Evolutionary conservation across 1,139 yeast genomes (phyloP), one percentile per base, ranked within the genome.

Genomic region (Magnusiomyces magnusii): DNA sequence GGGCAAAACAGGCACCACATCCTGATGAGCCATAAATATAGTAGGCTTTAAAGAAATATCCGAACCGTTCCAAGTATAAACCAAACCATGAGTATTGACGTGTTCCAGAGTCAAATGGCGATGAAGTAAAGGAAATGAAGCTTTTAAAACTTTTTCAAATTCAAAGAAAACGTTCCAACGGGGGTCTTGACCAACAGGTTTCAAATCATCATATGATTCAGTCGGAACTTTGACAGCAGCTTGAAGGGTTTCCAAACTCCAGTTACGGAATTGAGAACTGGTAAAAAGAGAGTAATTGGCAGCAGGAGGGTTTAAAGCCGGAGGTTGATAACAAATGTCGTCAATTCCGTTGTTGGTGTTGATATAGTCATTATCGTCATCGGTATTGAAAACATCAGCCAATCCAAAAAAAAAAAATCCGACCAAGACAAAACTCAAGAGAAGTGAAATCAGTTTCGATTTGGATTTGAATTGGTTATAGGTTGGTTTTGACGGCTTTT

Each of bases 1-100:
- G 34, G 73, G 70, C 66, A 83, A 84, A n/a, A 87, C 87, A 0
- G 96, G 96, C 17, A 89, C 96, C 2, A 86, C 88, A 68, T 88
- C 96, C 69, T 84, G 89, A 71, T 89, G 96, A 2, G 93, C 91
- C 72, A 85, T 80, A 51, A 87, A 74, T 70, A 88, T 69, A 17
- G 85, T 64, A 3, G 96, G 96, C 69, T 85, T 83, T 66, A 85
- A 74, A 1, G 67, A 61, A 3, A 70, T 53, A 60, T 83, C 73
- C 0, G 80, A 68, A 25, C 95, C 95, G 64, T 81, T 73, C 86
- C 89, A 85, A 31, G 84, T 79, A 68, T 78, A 83, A 21, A 88
- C 78, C 60, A 88, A 74, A 0, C 91, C 93, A 63, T 83, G 80
- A 44, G 82, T 78, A 67, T 88, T 87, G 57, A 87, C 83, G 44